Conservation (phyloP, 306 rosid genomes). For the Senna siamea region DNA sequence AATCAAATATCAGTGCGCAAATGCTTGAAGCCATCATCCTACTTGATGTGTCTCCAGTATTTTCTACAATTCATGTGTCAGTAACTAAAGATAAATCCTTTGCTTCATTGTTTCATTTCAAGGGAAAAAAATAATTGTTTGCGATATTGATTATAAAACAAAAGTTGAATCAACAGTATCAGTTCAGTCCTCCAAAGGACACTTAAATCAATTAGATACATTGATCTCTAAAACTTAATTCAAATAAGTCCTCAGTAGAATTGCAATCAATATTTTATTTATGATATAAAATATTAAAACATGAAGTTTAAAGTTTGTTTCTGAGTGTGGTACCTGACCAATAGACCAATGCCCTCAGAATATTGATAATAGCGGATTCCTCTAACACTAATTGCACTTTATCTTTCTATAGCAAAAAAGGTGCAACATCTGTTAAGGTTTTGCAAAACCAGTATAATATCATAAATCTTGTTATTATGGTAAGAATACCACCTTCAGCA, state of each 20-base stretch:
- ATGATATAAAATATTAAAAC: conserved; percentile 5
- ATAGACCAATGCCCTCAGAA: conserved; percentile 70
- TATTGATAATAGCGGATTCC: conserved; percentile 55
- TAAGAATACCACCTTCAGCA: conserved; percentile 66
- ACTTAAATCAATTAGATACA: neutral
- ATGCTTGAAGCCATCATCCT: conserved; percentile 82
- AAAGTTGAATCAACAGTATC: neutral
- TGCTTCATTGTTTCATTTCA: conserved; percentile 31
- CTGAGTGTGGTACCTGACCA: conserved; percentile 71
- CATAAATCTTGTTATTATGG: conserved; percentile 21
- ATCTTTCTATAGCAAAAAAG: conserved; percentile 60
- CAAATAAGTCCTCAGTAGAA: neutral
- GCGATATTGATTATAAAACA: neutral
- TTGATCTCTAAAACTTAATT: neutral
- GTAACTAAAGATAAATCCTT: conserved; percentile 27
- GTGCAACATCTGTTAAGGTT: conserved; percentile 29
- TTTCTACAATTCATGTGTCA: conserved; percentile 56
- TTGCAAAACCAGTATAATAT: conserved; percentile 34
- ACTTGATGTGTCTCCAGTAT: conserved; percentile 56
- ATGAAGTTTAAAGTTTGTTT: conserved; percentile 19
- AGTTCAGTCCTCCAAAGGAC: neutral
- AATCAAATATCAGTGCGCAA: conserved; percentile 75
- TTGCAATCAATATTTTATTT: neutral
- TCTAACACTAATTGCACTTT: conserved; percentile 49
- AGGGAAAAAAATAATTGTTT: conserved; percentile 31